Evolutionary conservation across 805 yeast species (phyloP).

Genomic region (Metschnikowia lochheadii): DNA sequence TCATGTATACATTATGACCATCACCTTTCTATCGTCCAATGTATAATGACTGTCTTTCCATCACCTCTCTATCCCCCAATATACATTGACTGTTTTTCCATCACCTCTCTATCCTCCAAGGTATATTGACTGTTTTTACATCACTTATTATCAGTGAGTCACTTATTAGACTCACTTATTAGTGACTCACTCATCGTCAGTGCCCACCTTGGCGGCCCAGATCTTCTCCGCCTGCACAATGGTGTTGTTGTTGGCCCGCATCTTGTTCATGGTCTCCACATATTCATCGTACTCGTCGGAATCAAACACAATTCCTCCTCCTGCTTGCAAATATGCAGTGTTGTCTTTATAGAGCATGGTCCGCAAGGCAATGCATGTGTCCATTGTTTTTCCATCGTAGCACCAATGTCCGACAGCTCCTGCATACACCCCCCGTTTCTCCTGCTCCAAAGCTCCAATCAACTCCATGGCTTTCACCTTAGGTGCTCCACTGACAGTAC

Average conservation of each 20-base stretch:
- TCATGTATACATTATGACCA: too few species aligned
- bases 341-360: conserved; percentile 95
- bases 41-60: too few species aligned
- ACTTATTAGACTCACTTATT: background rate
- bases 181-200: background rate
- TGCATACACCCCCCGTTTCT: conserved; percentile 94
- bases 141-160: too few species aligned
- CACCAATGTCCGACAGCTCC: conserved; percentile 99
- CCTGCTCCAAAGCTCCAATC: conserved; percentile 83
- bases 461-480: conserved; percentile 96
- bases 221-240: conserved; percentile 86
- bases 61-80: too few species aligned
- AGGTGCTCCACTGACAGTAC: conserved; percentile 98
- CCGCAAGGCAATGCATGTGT: conserved; percentile 94
- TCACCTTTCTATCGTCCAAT: too few species aligned
- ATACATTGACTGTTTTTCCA: too few species aligned
- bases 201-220: conserved; percentile 50
- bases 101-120: too few species aligned
- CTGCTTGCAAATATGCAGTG: conserved; percentile 91
- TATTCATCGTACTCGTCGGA: conserved; percentile 95
- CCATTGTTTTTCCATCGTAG: conserved; percentile 91
- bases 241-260: conserved; percentile 88
- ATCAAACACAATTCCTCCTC: conserved; percentile 97
- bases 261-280: conserved; percentile 93
- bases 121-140: too few species aligned